Base-by-base conservation (phyloP, 2,329 filamentous ascomycete species). In the Penicillium glabrum region DNA sequence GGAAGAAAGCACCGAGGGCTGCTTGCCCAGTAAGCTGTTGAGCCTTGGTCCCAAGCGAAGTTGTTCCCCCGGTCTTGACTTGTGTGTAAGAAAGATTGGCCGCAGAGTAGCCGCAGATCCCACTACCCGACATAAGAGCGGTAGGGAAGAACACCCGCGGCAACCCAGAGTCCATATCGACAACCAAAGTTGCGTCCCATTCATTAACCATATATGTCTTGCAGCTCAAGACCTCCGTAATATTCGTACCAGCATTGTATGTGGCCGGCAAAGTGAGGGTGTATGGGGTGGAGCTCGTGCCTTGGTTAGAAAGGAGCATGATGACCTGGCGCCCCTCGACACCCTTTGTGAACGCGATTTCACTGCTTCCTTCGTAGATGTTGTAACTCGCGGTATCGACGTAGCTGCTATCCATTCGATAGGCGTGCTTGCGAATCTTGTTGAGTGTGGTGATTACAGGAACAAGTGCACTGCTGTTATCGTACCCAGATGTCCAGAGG, bases 301-400 rank as follows among this genome's bases (percentile, higher is more conserved):
- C 77, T 39, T 74, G 73, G 51, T 78, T 80, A 23, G 71, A 79
- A 11, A 80, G 62, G 5, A 82, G 67, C 53, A 76, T 76, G 48
- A 82, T 67, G 23, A 81, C 62, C 53, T 77, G 74, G 5, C 63
- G 66, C 3, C 71, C 72, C 50, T 74, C 73, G 46, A 70, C 63
- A 19, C 80, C 80, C 61, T 82, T 82, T 5, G 76, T 70, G 62
- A 80, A 73, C 8, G 69, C 79, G 51, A 81, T 69, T n/a, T 76
- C 70, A 31, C 72, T 73, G 39, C 69, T 69, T 7, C 62, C 59
- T 23, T 56, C 46, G 31, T 51, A 66, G 37, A 66, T 54, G 7
- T 59, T 35, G 16, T 53, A 54, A 0, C 58, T 59, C 3, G 72
- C 65, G 53, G 74, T 75, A 0, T 67, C 68, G 2, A 76, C 60